These are phyloP conservation scores for Boletellus sp. DNA, from an alignment of 768 basidiomycete genomes.

Conservation along the genomic window DNA sequence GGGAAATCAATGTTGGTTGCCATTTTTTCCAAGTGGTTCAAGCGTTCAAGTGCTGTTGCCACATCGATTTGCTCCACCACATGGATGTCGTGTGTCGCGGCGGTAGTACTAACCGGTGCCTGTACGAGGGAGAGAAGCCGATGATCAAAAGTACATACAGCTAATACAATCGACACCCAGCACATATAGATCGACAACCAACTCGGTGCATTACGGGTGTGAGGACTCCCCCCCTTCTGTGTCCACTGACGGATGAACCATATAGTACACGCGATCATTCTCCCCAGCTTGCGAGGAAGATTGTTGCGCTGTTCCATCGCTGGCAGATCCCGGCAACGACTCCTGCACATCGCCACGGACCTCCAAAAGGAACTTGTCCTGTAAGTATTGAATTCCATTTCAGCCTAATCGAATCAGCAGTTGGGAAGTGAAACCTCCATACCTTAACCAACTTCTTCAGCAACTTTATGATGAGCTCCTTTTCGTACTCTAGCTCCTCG, in stretches of 20 bases:
- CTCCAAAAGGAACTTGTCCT: conserved; percentile 87
- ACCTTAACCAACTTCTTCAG: conserved; percentile 90
- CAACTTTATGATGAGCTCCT: conserved; percentile 86
- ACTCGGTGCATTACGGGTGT: conserved; percentile 15
- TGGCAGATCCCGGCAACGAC: conserved; percentile 59
- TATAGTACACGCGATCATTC: conserved; percentile 72
- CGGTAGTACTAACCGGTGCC: background rate
- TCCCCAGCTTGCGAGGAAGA: conserved; percentile 53
- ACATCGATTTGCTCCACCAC: background rate
- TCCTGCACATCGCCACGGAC: conserved; percentile 81
- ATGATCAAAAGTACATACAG: conserved; percentile 5
- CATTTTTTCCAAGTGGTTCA: conserved; percentile 6
- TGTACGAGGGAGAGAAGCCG: background rate
- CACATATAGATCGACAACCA: conserved; percentile 8
- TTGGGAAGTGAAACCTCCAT: background rate
- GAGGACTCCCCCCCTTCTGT: conserved; percentile 49
- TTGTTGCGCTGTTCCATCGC: conserved; percentile 47
- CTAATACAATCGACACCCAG: conserved; percentile 8
- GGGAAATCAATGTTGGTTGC: conserved; percentile 34
- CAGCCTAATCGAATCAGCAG: background rate
- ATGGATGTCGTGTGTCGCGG: background rate
- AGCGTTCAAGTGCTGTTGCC: background rate
- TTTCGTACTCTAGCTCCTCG: conserved; percentile 87
- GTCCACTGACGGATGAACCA: conserved; percentile 89
- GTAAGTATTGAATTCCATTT: background rate